Evolutionary conservation across 164 flowering plant genomes (phyloP).

Genomic region (Macadamia integrifolia): DNA sequence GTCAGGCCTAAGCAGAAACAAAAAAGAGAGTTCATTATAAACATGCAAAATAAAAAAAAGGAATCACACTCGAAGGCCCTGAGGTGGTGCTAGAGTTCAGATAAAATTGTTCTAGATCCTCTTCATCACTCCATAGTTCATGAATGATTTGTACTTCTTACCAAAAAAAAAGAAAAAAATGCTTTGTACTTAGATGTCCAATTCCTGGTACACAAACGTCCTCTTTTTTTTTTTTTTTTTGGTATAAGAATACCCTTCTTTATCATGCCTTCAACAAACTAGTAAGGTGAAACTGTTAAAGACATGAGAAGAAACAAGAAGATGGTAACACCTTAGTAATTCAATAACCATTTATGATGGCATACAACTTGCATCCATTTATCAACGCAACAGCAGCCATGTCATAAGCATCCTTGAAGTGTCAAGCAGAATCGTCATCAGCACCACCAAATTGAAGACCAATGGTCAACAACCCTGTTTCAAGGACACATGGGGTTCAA

Average conservation of each 20-base stretch:
- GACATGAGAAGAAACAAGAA: slow-evolving; percentile 37
- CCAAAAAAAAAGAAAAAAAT: neutral
- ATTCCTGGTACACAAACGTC: slow-evolving; percentile 99
- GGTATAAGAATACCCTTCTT: slow-evolving; percentile 98
- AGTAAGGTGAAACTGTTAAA: slow-evolving; percentile 82
- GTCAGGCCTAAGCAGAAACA: no score
- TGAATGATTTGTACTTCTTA: no score
- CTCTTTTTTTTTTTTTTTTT: no score
- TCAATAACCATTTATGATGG: neutral
- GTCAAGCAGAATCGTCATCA: slow-evolving; percentile 95
- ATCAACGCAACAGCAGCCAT: slow-evolving; percentile 8
- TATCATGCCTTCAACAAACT: slow-evolving; percentile 96
- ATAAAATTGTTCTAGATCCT: no score
- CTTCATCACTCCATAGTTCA: no score
- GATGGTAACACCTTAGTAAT: slow-evolving; percentile 1
- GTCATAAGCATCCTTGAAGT: slow-evolving; percentile 95
- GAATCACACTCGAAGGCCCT: no score
- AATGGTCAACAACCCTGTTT: slow-evolving; percentile 88
- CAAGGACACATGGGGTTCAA: slow-evolving; percentile 15
- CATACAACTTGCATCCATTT: neutral
- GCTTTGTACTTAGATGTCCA: slow-evolving; percentile 81
- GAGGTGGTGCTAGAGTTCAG: no score
- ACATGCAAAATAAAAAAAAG: no score
- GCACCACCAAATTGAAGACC: slow-evolving; percentile 99
- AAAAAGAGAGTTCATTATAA: no score